Conservation (phyloP, 2,329 filamentous ascomycete species). For the Bipolaris sorokiniana region DNA sequence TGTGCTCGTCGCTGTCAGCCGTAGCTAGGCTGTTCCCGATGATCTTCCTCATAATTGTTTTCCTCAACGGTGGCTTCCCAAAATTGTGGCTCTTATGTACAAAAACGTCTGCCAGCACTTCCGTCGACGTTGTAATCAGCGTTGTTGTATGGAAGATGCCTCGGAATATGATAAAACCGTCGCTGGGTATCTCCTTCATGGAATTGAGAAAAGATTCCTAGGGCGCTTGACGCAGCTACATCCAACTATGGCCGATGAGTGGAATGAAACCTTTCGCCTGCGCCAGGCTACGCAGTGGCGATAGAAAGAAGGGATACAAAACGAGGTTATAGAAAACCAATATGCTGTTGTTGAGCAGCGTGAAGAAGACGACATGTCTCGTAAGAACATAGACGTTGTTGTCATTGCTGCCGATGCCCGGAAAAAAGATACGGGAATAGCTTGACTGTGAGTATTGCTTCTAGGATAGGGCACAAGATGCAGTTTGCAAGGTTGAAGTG, state of each 20-base stretch:
- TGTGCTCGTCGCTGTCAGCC: constrained; percentile 59
- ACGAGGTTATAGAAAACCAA: constrained; percentile 30
- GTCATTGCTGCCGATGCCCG: background rate
- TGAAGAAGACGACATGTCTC: constrained; percentile 25
- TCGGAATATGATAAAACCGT: constrained; percentile 50
- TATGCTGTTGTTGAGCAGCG: constrained; percentile 23
- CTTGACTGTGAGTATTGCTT: constrained; percentile 27
- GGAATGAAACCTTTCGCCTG: constrained; percentile 34
- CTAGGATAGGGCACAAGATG: constrained; percentile 24
- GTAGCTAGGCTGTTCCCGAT: constrained; percentile 60
- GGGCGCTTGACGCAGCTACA: constrained; percentile 44
- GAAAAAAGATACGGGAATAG: constrained; percentile 30
- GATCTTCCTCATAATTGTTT: constrained; percentile 55
- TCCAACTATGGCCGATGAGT: constrained; percentile 48
- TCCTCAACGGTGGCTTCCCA: constrained; percentile 56
- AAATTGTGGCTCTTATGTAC: constrained; percentile 62
- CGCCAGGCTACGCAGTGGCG: constrained; percentile 49
- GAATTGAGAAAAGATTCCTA: constrained; percentile 43
- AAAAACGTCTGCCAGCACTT: constrained; percentile 58
- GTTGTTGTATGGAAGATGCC: constrained; percentile 49
- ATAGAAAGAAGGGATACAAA: constrained; percentile 49
- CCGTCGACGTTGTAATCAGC: constrained; percentile 49
- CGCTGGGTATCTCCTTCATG: constrained; percentile 49
- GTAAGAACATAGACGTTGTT: constrained; percentile 16
- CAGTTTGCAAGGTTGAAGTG: constrained; percentile 23